Evolutionary conservation across 805 yeast species (phyloP), one percentile per base, ranked within the genome.

Genomic region (Wickerhamomyces sydowiorum): DNA sequence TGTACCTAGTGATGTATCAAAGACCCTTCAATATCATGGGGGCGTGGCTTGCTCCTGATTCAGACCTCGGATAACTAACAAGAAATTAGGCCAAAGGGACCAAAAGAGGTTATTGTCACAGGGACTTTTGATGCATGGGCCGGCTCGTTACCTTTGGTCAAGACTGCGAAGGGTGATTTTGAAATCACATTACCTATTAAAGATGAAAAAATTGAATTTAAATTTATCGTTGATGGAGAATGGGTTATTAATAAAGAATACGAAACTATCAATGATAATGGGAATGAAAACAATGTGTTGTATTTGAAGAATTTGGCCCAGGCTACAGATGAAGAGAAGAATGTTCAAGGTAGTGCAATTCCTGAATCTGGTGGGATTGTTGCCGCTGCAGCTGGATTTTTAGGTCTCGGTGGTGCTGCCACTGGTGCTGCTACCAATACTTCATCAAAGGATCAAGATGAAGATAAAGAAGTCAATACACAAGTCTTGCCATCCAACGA

Each of bases 41-140:
- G 9, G 20, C 8, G 14, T 32, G 35, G 5, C 13, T 30, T 15
- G 22, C 7, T 30, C n/a, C 6, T 10, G 12, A 24, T 12, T 8
- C 8, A 24, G 12, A 12, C 12, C 27, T 24, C 27, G 27, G 27
- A 24, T 24, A 19, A 24, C 29, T 36, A 32, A 27, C 39, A 34
- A 23, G 33, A 15, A 22, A 8, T 24, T 20, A 57, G 75, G 74
- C 73, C 76, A 41, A 54, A 64, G 9, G 85, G 87, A 44, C 77
- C 76, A 13, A 44, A 57, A 23, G 71, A 71, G 29, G 90, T 83
- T 44, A 67, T 76, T 50, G 75, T 83, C 39, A 82, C 89, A 18
- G 90, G 90, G 46, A 71, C 79, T 40, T 81, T 82, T 54, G 87
- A 81, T 55, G 67, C 77, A 53, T 83, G 90, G 90, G 54, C 72